A percentile compares a stretch with the other conserved stretches of the same genome.
Conservation (phyloP, 2,329 filamentous ascomycete genomes). For the Alternaria sp. region DNA sequence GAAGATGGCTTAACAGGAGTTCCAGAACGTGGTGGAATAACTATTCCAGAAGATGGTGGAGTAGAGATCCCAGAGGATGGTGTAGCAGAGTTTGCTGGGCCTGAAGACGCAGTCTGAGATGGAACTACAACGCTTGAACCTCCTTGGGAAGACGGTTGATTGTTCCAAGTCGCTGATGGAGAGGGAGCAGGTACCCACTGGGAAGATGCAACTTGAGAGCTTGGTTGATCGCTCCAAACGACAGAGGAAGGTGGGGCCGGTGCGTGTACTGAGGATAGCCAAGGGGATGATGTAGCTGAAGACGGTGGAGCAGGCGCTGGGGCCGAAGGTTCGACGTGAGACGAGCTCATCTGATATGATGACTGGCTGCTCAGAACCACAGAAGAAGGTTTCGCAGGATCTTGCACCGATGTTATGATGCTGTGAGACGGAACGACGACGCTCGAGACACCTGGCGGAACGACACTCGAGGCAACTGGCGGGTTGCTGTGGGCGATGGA, state of each 20-base stretch:
- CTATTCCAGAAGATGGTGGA: not conserved
- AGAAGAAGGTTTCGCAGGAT: not conserved
- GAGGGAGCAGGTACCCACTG: not conserved
- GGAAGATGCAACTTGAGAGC: not conserved
- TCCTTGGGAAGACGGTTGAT: not conserved
- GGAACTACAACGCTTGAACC: not conserved
- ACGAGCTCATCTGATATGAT: not conserved
- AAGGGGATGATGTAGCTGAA: not conserved
- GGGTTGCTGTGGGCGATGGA: not conserved
- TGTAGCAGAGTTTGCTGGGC: not conserved
- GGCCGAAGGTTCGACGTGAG: not conserved
- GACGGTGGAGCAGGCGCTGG: not conserved
- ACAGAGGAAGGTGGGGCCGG: not conserved
- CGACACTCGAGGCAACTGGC: not conserved
- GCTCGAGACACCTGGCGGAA: not conserved
- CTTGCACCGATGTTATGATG: constrained; percentile 3
- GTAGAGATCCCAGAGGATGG: not conserved
- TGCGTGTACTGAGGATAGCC: not conserved
- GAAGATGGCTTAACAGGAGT: not conserved
- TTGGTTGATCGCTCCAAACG: not conserved
- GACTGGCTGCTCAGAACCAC: not conserved
- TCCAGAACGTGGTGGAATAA: not conserved
- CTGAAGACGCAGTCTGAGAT: not conserved
- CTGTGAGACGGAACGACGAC: not conserved
- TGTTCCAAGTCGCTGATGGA: not conserved